Evolutionary conservation across 2,329 filamentous ascomycete genomes (phyloP), one percentile per base, ranked within the genome.

Genomic region (Curvularia verruculosa): DNA sequence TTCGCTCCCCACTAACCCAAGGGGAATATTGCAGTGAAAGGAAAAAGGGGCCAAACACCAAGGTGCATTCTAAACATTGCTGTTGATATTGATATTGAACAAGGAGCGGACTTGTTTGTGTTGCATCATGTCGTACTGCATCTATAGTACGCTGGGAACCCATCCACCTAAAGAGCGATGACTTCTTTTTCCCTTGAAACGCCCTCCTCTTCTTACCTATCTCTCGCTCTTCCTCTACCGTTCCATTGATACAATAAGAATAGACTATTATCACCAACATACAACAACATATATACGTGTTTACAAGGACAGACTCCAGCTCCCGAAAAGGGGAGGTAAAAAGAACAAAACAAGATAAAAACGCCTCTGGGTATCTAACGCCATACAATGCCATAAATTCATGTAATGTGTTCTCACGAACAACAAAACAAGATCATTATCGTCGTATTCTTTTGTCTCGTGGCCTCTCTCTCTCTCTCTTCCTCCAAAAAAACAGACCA

Each of bases 381-480:
- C 49, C 49, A 21, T 19, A 44, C 49, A 43, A 51, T 51, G 49
- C 49, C 40, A 29, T 51, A 31, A 51, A 44, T 12, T 34, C 19
- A 28, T 51, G 15, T 44, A 34, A 10, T 7, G 21, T 29, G 47
- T 19, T 5, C 12, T 19, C 15, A 18, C 18, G n/a, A 28, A 26
- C 19, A 40, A 15, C 26, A 9, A 31, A 28, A 49, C 26, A 58
- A 49, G 49, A 44, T 64, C 51, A 26, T 26, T 28, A 49, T 67
- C 26, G 29, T 65, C 63, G 50, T 66, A 8, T 31, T 31, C 2
- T 49, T 44, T 63, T 54, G 26, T 29, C n/a, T 19, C 52, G 15
- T 43, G 49, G 34, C 34, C 44, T 34, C 58, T n/a, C n/a, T n/a
- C n/a, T n/a, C n/a, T n/a, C n/a, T n/a, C n/a, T n/a, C n/a, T n/a